phyloP scores from a whole-genome alignment of 306 rosid genomes.

The Chamaecrista fasciculata region DNA sequence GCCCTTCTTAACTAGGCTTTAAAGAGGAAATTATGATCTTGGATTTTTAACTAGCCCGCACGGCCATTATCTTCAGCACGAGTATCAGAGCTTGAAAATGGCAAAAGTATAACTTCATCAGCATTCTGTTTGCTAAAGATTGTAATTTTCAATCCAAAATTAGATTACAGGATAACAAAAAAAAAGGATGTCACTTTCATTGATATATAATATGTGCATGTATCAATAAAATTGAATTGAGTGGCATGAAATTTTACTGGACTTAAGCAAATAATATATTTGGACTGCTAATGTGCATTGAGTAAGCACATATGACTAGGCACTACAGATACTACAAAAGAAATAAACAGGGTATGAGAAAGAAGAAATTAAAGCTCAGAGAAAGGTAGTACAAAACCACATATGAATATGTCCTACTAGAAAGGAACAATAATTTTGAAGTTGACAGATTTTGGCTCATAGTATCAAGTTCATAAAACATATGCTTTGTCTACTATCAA shows the following conservation, averaged over 20 bases:
- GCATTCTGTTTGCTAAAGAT: not conserved
- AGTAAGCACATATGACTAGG: conserved; percentile 1
- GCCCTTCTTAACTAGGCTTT: not conserved
- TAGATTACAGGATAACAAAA: not conserved
- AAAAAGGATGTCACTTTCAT: not conserved
- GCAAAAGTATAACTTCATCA: not conserved
- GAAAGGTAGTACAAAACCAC: not conserved
- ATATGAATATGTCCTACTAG: not conserved
- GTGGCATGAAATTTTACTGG: conserved; percentile 1
- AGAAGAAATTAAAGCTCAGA: conserved; percentile 12
- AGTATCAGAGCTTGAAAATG: not conserved
- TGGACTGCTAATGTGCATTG: conserved; percentile 7
- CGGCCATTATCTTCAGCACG: not conserved
- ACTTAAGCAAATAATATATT: not conserved
- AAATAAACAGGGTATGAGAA: conserved; percentile 3
- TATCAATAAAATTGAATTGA: not conserved
- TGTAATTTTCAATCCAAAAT: conserved; percentile 3
- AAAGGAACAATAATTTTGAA: not conserved
- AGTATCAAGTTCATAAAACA: conserved; percentile 4
- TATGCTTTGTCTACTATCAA: not conserved
- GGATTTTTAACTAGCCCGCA: not conserved
- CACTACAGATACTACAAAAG: not conserved
- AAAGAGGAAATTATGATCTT: not conserved
- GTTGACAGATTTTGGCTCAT: not conserved
- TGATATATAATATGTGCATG: not conserved